Percentiles rank a stretch among this genome's conserved stretches.
Evolutionary conservation across 1,284 basidiomycete genomes (phyloP).

Genomic region (Salmacisia buchloeana): DNA sequence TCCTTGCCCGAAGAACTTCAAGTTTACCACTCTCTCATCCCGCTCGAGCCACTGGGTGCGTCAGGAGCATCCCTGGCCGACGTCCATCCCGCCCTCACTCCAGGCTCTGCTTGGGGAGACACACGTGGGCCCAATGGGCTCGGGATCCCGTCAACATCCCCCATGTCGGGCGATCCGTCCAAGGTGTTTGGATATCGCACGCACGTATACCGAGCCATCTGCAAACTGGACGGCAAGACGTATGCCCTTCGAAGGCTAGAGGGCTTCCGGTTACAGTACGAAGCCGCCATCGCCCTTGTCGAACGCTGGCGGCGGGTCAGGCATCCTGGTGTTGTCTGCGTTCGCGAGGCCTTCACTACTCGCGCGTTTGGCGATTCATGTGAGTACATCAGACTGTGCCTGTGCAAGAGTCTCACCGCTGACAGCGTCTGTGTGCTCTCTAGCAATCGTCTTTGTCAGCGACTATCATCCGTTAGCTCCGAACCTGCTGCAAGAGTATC

Average conservation of each 20-base stretch:
- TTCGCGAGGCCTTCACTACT: constrained; percentile 93
- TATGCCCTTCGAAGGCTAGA: constrained; percentile 79
- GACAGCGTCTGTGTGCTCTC: not conserved
- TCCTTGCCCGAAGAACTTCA: constrained; percentile 79
- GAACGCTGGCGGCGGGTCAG: constrained; percentile 80
- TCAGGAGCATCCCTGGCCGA: not conserved
- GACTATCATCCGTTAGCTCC: constrained; percentile 80
- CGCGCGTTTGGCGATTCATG: constrained; percentile 87
- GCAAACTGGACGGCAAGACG: constrained; percentile 68
- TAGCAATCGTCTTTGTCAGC: constrained; percentile 81
- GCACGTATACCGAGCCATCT: constrained; percentile 75
- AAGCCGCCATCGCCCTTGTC: constrained; percentile 73
- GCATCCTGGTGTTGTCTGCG: constrained; percentile 78
- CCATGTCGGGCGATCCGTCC: constrained; percentile 39
- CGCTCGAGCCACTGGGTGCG: constrained; percentile 60
- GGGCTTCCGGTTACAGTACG: constrained; percentile 67
- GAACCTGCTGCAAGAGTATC: constrained; percentile 70
- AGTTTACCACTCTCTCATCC: constrained; percentile 81
- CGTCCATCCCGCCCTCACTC: constrained; percentile 2
- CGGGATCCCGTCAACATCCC: constrained; percentile 15
- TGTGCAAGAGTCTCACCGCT: not conserved
- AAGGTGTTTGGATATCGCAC: constrained; percentile 61
- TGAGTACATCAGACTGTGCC: constrained; percentile 53
- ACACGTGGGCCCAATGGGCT: not conserved
- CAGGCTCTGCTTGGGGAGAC: not conserved